These are phyloP conservation scores for Nicotiana attenuata DNA, from an alignment of 257 asterid species.

Conservation along the genomic window DNA sequence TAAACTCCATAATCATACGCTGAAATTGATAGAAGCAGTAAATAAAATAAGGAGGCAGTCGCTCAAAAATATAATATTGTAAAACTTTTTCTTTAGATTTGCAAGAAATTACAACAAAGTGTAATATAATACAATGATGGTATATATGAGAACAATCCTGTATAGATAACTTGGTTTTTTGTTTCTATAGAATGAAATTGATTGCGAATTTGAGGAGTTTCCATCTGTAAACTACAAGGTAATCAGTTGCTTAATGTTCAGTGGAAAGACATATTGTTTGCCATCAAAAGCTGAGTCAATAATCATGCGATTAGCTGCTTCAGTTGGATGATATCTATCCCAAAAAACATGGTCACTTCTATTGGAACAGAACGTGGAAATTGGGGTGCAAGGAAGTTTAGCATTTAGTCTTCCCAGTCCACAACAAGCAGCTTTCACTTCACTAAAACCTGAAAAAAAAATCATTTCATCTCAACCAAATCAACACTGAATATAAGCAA, in stretches of 20 bases:
- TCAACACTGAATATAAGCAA: neutral
- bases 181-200: too few species aligned
- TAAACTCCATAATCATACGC: neutral
- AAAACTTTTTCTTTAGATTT: neutral
- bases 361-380: conserved; percentile 42
- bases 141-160: neutral
- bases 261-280: conserved; percentile 32
- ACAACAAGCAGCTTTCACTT: conserved; percentile 69
- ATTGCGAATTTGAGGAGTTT: too few species aligned
- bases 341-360: conserved; percentile 59
- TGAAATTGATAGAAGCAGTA: neutral
- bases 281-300: conserved; percentile 31
- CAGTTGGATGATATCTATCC: conserved; percentile 86
- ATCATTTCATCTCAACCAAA: neutral
- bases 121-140: neutral
- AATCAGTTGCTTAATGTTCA: conserved; percentile 48
- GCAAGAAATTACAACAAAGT: neutral
- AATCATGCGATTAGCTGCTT: conserved; percentile 42
- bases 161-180: neutral
- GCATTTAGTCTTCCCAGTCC: conserved; percentile 74
- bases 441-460: conserved; percentile 45
- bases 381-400: conserved; percentile 56
- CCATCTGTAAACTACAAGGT: conserved; percentile 13
- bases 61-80: neutral
- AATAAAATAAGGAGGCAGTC: neutral